A percentile compares a stretch with the other conserved stretches of the same genome.
Evolutionary conservation across 1,284 basidiomycete genomes (phyloP).

Genomic region (Trametes versicolor): DNA sequence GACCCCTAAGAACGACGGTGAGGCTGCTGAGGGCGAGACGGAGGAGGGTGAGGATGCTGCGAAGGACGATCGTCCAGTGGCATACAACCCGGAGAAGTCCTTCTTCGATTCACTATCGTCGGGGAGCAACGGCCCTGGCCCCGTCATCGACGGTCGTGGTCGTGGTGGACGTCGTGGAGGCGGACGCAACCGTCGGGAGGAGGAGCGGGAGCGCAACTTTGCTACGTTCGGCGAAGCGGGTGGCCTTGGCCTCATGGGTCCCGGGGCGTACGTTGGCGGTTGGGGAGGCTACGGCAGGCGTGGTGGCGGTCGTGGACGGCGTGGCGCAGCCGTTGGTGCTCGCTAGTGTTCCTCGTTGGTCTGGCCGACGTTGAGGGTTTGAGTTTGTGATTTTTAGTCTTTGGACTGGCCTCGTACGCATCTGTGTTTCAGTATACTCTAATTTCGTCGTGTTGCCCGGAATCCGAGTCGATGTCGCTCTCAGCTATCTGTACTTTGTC

Average conservation of each 20-base stretch:
- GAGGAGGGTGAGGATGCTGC: slow-evolving; percentile 35
- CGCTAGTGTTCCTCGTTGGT: slow-evolving; percentile 30
- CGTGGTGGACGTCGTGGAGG: slow-evolving; percentile 58
- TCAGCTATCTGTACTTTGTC: not conserved
- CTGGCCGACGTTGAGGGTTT: not conserved
- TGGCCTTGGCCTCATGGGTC: slow-evolving; percentile 76
- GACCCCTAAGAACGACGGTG: slow-evolving; percentile 38
- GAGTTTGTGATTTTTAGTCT: not conserved
- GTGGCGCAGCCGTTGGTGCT: slow-evolving; percentile 36
- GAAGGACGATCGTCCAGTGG: slow-evolving; percentile 44
- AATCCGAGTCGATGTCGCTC: slow-evolving; percentile 17
- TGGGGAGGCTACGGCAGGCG: slow-evolving; percentile 62
- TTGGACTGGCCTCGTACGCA: slow-evolving; percentile 17
- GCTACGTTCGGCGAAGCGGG: slow-evolving; percentile 87
- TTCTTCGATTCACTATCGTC: slow-evolving; percentile 84
- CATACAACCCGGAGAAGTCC: slow-evolving; percentile 79
- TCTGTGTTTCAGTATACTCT: slow-evolving; percentile 21
- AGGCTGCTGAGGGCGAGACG: slow-evolving; percentile 39
- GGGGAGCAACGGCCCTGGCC: slow-evolving; percentile 45
- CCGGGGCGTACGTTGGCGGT: slow-evolving; percentile 63
- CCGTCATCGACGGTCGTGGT: slow-evolving; percentile 42
- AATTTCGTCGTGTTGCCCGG: slow-evolving; percentile 11
- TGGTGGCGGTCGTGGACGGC: slow-evolving; percentile 54
- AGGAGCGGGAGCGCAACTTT: slow-evolving; percentile 81
- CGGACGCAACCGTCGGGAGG: slow-evolving; percentile 75